Conservation (phyloP, 2,329 filamentous ascomycete species). For the Diaporthe ampelina region DNA sequence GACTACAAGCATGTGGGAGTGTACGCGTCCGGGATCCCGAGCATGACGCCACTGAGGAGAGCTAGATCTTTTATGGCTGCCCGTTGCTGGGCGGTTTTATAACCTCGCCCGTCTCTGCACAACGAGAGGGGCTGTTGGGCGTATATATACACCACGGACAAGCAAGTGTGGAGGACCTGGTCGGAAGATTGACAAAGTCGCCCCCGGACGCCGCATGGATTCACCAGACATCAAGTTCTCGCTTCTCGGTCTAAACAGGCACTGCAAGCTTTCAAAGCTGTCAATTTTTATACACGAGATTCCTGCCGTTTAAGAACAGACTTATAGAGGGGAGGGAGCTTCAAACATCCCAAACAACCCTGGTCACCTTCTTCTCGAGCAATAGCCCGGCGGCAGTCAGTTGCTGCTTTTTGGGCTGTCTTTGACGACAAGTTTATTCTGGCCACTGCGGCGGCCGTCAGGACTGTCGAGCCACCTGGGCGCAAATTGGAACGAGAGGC, state of each 20-base stretch:
- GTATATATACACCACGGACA: not conserved
- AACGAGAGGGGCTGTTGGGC: not conserved
- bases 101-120: not conserved
- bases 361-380: not conserved
- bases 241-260: not conserved
- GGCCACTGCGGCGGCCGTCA: not conserved
- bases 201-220: not conserved
- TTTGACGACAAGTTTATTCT: not conserved
- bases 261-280: not conserved
- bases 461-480: not conserved
- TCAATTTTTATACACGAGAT: not conserved
- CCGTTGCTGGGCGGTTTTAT: not conserved
- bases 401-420: not conserved
- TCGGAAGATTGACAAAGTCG: not conserved
- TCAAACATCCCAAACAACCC: not conserved
- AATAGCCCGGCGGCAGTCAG: not conserved
- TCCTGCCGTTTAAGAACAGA: not conserved
- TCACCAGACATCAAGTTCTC: not conserved
- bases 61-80: constrained; percentile 19
- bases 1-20: not conserved
- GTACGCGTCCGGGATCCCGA: constrained; percentile 4
- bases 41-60: constrained; percentile 17
- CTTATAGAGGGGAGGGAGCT: not conserved
- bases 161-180: not conserved
- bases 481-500: not conserved